Evolutionary conservation across 495 filamentous ascomycete genomes (phyloP), one percentile per base, ranked within the genome.

Genomic region (Aspergillus mulundensis): DNA sequence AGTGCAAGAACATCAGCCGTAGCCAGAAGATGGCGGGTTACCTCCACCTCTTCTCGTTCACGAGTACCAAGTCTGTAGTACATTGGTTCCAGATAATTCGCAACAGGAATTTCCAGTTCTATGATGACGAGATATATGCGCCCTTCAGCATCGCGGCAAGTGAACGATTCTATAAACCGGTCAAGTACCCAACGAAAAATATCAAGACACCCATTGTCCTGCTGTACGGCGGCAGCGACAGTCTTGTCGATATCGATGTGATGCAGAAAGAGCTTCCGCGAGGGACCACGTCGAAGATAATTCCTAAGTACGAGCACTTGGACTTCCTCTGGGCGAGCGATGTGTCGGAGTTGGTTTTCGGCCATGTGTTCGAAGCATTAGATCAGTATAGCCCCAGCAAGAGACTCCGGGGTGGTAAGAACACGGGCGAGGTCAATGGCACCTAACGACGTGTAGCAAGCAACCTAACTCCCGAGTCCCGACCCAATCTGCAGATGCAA

Each of bases 21-120:
- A 84, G 85, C 43, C 94, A 98, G 71, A 98, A 98, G 69, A 83
- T 97, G 6, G 94, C 94, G 23, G 91, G 91, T n/a, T 98, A 98
- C 64, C 84, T 93, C 23, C 95, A 98, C 69, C 75, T 98, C 1
- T 98, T 95, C 67, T 96, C 91, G 2, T 97, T 91, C 67, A 96
- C 94, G 0, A 93, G 88, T 65, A 95, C 91, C 54, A 98, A 98
- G 66, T 89, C 85, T 14, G 89, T 96, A 8, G 94, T 98, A 0
- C 94, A 98, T 63, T 98, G 94, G 94, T 98, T 98, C 71, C 94
- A 98, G 65, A 96, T 98, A 62, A 97, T 98, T 59, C 86, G 94
- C 43, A 96, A 91, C 64, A 87, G 88, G 59, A 88, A 81, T 28
- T 98, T 98, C 67, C 94, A 97, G 70, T 97, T 98, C 87, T 97